Percentiles rank a stretch among this genome's conserved stretches.
Conservation (phyloP, 495 filamentous ascomycete species). For the Bombardia bombarda region DNA sequence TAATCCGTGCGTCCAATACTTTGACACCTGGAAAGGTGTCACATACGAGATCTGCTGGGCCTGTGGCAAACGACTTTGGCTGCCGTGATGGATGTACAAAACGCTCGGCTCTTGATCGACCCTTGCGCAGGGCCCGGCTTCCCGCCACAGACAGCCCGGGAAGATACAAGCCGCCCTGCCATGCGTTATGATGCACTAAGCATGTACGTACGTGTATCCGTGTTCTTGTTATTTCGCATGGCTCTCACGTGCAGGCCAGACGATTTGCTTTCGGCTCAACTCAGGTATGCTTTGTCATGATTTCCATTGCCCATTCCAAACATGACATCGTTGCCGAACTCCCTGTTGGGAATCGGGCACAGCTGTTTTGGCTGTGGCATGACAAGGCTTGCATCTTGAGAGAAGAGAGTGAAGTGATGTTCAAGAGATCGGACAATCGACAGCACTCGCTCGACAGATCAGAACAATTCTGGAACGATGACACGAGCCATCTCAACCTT, state of each 20-base stretch:
- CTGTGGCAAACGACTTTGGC: background rate
- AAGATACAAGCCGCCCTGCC: no score
- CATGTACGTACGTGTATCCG: no score
- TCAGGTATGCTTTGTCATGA: no score
- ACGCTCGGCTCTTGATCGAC: background rate
- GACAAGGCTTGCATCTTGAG: background rate
- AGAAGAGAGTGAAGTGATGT: slow-evolving; percentile 18
- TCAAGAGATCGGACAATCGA: slow-evolving; percentile 12
- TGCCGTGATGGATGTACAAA: background rate
- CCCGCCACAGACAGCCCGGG: no score
- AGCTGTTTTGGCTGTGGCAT: slow-evolving; percentile 8
- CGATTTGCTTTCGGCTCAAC: no score
- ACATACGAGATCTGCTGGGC: slow-evolving; percentile 1
- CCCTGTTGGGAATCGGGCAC: slow-evolving; percentile 20
- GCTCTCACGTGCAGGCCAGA: no score
- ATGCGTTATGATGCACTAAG: no score
- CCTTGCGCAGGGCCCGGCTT: no score
- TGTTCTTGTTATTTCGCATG: no score
- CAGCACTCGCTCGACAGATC: slow-evolving; percentile 13
- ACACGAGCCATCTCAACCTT: slow-evolving; percentile 13
- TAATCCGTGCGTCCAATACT: background rate
- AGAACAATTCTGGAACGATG: slow-evolving; percentile 22
- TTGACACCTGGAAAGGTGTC: background rate
- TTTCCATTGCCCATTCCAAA: slow-evolving; percentile 13
- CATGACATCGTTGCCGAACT: slow-evolving; percentile 10